Evolutionary conservation across 352 stramenopile species (phyloP).

Genomic region (Thraustochytrium striatum): DNA sequence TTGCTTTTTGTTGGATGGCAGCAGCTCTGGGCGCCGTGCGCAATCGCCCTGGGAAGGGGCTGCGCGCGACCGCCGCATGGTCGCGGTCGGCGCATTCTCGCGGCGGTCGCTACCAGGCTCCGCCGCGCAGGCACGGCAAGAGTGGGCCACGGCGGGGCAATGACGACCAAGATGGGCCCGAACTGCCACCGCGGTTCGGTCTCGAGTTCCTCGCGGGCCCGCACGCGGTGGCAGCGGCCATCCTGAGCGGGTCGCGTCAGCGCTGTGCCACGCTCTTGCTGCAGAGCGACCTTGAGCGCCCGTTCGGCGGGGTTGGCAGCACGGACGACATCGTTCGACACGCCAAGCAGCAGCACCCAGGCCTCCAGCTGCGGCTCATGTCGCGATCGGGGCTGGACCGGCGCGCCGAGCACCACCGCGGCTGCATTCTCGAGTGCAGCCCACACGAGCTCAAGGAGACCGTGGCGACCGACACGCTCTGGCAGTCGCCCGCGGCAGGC

Average conservation of each 20-base stretch:
- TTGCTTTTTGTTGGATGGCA: too few relatives aligned
- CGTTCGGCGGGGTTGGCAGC: not conserved
- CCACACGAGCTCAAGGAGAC: not conserved
- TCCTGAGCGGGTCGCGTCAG: not conserved
- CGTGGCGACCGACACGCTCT: not conserved
- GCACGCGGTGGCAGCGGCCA: conserved; percentile 15
- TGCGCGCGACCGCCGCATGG: too few relatives aligned
- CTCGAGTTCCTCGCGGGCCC: not conserved
- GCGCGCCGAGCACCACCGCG: conserved; percentile 2
- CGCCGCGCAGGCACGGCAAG: too few relatives aligned
- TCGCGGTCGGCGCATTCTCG: too few relatives aligned
- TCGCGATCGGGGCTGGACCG: not conserved
- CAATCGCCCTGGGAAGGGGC: too few relatives aligned
- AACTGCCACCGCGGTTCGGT: too few relatives aligned
- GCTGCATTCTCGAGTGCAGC: not conserved
- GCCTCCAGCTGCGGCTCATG: not conserved
- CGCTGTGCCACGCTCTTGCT: conserved; percentile 9
- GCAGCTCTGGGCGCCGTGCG: too few relatives aligned
- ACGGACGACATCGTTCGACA: not conserved
- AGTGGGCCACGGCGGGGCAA: too few relatives aligned
- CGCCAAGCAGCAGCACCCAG: not conserved
- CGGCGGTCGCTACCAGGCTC: too few relatives aligned
- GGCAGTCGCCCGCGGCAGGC: not conserved
- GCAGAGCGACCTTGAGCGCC: not conserved
- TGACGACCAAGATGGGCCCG: too few relatives aligned